Conservation (phyloP, 768 basidiomycete species). For the Gloeophyllum trabeum region DNA sequence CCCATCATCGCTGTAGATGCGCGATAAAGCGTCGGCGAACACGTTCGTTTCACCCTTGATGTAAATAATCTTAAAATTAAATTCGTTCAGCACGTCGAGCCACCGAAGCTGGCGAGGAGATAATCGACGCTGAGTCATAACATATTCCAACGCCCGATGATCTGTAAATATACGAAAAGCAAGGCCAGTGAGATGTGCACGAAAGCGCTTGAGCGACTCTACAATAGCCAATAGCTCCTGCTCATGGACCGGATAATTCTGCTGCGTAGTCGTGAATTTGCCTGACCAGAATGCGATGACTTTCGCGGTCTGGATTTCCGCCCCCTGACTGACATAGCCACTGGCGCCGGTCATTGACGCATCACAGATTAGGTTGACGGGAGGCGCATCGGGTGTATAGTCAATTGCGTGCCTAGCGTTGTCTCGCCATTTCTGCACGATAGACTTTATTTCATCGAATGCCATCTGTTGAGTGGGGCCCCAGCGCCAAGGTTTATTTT, state of each 20-base stretch:
- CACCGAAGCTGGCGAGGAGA: conserved; percentile 16
- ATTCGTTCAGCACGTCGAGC: conserved; percentile 17
- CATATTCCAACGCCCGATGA: conserved; percentile 14
- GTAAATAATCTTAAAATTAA: conserved; percentile 19
- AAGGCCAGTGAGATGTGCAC: conserved; percentile 12
- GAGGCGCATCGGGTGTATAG: conserved; percentile 11
- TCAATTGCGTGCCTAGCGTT: conserved; percentile 13
- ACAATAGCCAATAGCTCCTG: conserved; percentile 24
- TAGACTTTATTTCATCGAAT: conserved; percentile 18
- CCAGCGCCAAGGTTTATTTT: conserved; percentile 13
- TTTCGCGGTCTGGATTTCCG: conserved; percentile 6
- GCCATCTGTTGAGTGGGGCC: conserved; percentile 18
- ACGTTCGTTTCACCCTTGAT: conserved; percentile 16
- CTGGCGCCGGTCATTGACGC: conserved; percentile 6
- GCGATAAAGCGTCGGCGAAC: conserved; percentile 15
- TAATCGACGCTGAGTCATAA: conserved; percentile 14
- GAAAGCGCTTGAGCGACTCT: conserved; percentile 23
- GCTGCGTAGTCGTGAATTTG: conserved; percentile 16
- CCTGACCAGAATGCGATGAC: conserved; percentile 17
- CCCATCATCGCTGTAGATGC: conserved; percentile 12
- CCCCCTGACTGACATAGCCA: conserved; percentile 14
- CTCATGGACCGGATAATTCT: conserved; percentile 27
- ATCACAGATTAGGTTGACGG: conserved; percentile 15
- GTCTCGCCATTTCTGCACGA: conserved; percentile 10
- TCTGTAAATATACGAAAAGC: conserved; percentile 16